Evolutionary conservation across 2,329 filamentous ascomycete species (phyloP), one percentile per base, ranked within the genome.

Genomic region (Calonectria honghensis): DNA sequence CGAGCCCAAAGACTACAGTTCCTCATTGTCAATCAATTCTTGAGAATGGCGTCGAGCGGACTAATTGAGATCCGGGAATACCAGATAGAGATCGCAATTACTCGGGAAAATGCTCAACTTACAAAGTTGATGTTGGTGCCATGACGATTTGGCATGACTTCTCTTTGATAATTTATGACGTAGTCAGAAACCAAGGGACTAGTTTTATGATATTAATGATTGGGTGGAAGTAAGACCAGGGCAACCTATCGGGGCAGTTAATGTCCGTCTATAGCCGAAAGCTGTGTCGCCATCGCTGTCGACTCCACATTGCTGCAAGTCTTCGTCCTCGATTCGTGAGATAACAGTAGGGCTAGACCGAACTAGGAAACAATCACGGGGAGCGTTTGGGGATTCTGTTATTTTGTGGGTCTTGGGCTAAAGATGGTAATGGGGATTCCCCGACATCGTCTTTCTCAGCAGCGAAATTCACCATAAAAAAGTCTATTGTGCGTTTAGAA

Each of bases 251-350:
- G 45, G n/a, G 45, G 45, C 9, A 24, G n/a, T 48, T 48, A 6
- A 18, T 11, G 13, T 61, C 57, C 57, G 57, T 61, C 57, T 61
- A 61, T 41, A 61, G 57, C 57, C 35, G 57, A 37, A 37, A 63
- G 10, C 14, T 16, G 37, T 41, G 35, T 41, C 35, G 37, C 37
- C 57, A 41, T 41, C 7, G 5, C 4, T 14, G 14, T 3, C n/a
- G 7, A 18, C 14, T 11, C 27, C 14, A 29, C 45, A 18, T 5
- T 63, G 24, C 20, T 35, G n/a, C 54, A 59, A 59, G 20, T 57
- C 29, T 31, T 7, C 3, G 29, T 59, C 32, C 24, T 16, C 45
- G 9, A 59, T 59, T 59, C 54, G 54, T 20, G 20, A 59, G n/a
- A 18, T 18, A 0, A 18, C n/a, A 39, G 16, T 3, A 20, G 24